phyloP scores from a whole-genome alignment of 495 filamentous ascomycete species.

The Lepraria neglecta region DNA sequence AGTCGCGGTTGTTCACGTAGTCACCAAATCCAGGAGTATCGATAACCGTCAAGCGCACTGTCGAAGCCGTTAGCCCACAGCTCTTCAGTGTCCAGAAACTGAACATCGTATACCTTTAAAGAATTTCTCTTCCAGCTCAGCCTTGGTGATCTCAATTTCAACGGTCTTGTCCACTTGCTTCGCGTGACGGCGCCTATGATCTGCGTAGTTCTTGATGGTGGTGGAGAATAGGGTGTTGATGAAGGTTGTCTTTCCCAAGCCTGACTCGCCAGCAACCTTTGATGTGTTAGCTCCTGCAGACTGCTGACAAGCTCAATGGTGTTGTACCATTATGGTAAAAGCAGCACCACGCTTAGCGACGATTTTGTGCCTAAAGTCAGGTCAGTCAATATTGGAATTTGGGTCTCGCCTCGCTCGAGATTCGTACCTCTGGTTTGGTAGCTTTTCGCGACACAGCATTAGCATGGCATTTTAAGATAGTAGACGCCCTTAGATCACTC shows the following conservation, averaged over 20 bases:
- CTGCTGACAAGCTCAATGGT: neutral
- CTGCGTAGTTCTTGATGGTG: conserved; percentile 99
- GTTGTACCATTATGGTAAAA: conserved; percentile 94
- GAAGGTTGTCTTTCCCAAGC: conserved; percentile 97
- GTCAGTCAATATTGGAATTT: conserved; percentile 15
- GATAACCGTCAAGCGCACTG: conserved; percentile 96
- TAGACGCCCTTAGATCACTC: conserved; percentile 33
- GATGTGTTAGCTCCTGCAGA: neutral
- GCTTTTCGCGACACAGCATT: conserved; percentile 36
- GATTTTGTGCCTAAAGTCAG: conserved; percentile 77
- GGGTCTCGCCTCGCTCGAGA: conserved; percentile 12
- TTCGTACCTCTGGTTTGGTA: conserved; percentile 78
- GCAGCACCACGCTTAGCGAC: conserved; percentile 98
- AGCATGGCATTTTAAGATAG: conserved; percentile 15
- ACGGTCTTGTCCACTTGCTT: conserved; percentile 99
- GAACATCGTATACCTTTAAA: conserved; percentile 73
- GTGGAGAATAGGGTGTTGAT: conserved; percentile 99
- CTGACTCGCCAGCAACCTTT: conserved; percentile 96
- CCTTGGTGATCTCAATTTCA: conserved; percentile 99
- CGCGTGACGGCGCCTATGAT: conserved; percentile 95
- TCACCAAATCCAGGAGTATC: conserved; percentile 98
- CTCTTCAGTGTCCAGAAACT: conserved; percentile 21
- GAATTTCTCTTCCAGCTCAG: conserved; percentile 99
- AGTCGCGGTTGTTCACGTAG: conserved; percentile 99
- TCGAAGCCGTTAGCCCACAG: conserved; percentile 23